phyloP scores from a whole-genome alignment of 495 filamentous ascomycete genomes.

The Saxispiralis lemnorum region DNA sequence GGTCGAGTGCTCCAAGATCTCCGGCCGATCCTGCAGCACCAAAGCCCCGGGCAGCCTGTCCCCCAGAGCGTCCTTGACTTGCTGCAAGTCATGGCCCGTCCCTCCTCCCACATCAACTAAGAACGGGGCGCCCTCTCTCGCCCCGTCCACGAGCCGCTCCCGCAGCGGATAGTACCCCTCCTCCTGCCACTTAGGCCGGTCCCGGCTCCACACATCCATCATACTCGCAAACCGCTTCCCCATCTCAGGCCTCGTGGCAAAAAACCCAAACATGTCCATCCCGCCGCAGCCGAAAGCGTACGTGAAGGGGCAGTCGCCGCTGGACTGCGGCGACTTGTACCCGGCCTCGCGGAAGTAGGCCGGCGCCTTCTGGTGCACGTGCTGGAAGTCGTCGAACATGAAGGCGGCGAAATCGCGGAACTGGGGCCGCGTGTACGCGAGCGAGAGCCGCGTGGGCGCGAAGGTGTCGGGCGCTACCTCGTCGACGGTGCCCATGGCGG shows the following conservation, averaged over 20 bases:
- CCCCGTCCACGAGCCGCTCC: slow-evolving; percentile 23
- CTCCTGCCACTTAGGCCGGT: slow-evolving; percentile 36
- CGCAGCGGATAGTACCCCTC: slow-evolving; percentile 31
- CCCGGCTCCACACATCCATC: slow-evolving; percentile 34
- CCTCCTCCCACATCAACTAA: slow-evolving; percentile 39
- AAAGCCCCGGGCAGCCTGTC: slow-evolving; percentile 27
- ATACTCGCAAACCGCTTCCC: too few relatives aligned
- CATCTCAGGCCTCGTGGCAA: too few relatives aligned
- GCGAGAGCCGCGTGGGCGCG: not conserved
- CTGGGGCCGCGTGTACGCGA: not conserved
- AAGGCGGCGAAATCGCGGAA: not conserved
- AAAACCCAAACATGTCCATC: too few relatives aligned
- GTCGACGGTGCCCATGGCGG: not conserved
- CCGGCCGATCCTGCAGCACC: slow-evolving; percentile 33
- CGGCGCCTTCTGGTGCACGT: not conserved
- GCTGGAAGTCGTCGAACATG: not conserved
- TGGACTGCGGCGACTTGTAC: not conserved
- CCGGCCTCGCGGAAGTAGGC: not conserved
- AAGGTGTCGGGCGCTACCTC: not conserved
- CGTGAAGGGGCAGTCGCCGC: not conserved
- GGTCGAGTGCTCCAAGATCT: slow-evolving; percentile 22
- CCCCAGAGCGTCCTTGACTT: slow-evolving; percentile 22
- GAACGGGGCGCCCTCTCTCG: slow-evolving; percentile 17
- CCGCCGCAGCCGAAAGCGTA: too few relatives aligned
- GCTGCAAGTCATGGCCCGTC: slow-evolving; percentile 32